Conservation (phyloP, 1,284 basidiomycete genomes). For the Ceratobasidium sp. region DNA sequence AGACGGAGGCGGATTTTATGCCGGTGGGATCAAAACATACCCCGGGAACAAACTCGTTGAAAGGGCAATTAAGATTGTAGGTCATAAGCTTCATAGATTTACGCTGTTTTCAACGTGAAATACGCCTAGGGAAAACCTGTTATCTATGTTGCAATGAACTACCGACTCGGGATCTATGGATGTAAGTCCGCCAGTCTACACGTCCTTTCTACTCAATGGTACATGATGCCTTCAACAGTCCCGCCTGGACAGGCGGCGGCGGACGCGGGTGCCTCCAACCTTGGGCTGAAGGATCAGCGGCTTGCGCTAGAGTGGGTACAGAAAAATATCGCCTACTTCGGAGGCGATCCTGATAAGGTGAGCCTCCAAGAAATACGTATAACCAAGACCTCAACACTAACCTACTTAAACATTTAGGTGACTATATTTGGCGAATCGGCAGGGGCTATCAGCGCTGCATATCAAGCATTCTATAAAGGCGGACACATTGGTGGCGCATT, state of each 20-base stretch:
- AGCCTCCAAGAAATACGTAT: background rate
- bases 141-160: conserved; percentile 61
- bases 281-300: conserved; percentile 61
- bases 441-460: conserved; percentile 51
- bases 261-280: conserved; percentile 56
- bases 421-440: conserved; percentile 54
- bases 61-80: conserved; percentile 28
- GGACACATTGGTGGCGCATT: conserved; percentile 46
- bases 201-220: background rate
- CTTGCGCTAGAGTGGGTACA: conserved; percentile 65
- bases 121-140: conserved; percentile 55
- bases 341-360: conserved; percentile 62
- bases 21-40: conserved; percentile 32
- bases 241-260: conserved; percentile 54
- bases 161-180: conserved; percentile 64
- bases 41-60: conserved; percentile 33
- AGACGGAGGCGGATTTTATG: conserved; percentile 57
- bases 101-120: conserved; percentile 17
- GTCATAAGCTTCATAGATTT: conserved; percentile 26
- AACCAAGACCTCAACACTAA: too few species aligned
- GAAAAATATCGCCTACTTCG: conserved; percentile 62
- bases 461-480: conserved; percentile 50
- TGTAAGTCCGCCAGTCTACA: conserved; percentile 52
- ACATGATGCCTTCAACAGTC: conserved; percentile 29
- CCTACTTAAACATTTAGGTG: too few species aligned